A percentile compares a stretch with the other conserved stretches of the same genome.
These are phyloP conservation scores for Venturia oleaginea DNA, from an alignment of 2,329 filamentous ascomycete genomes.

Conservation along the genomic window DNA sequence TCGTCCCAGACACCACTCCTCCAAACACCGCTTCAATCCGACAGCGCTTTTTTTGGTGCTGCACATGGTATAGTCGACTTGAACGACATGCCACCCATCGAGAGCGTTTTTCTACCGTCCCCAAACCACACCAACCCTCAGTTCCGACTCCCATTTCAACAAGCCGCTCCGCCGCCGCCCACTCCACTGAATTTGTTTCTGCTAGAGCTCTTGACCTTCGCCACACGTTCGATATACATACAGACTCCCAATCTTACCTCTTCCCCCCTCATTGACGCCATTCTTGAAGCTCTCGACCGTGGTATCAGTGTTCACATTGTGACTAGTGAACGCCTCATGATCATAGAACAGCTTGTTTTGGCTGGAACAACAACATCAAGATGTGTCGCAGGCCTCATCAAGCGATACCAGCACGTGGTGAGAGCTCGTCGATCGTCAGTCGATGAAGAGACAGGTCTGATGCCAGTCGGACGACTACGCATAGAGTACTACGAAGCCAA, in stretches of 20 bases:
- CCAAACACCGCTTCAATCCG: not conserved
- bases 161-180: slow-evolving; percentile 41
- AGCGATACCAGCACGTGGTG: slow-evolving; percentile 38
- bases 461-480: slow-evolving; percentile 41
- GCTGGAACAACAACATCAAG: slow-evolving; percentile 63
- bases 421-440: slow-evolving; percentile 17
- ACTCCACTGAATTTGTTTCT: slow-evolving; percentile 62
- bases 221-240: slow-evolving; percentile 53
- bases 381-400: slow-evolving; percentile 52
- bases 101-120: slow-evolving; percentile 62
- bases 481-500: slow-evolving; percentile 48
- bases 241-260: slow-evolving; percentile 74
- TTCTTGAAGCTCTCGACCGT: slow-evolving; percentile 52
- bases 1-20: not conserved
- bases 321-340: slow-evolving; percentile 62
- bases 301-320: slow-evolving; percentile 61
- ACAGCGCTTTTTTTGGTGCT: not conserved
- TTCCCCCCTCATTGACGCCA: slow-evolving; percentile 50
- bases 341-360: slow-evolving; percentile 72
- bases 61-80: slow-evolving; percentile 5
- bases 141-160: slow-evolving; percentile 50
- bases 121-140: slow-evolving; percentile 60
- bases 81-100: slow-evolving; percentile 20
- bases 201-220: slow-evolving; percentile 50
- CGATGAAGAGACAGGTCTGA: slow-evolving; percentile 38